phyloP scores from a whole-genome alignment of 768 basidiomycete genomes.

The Russula virescens region DNA sequence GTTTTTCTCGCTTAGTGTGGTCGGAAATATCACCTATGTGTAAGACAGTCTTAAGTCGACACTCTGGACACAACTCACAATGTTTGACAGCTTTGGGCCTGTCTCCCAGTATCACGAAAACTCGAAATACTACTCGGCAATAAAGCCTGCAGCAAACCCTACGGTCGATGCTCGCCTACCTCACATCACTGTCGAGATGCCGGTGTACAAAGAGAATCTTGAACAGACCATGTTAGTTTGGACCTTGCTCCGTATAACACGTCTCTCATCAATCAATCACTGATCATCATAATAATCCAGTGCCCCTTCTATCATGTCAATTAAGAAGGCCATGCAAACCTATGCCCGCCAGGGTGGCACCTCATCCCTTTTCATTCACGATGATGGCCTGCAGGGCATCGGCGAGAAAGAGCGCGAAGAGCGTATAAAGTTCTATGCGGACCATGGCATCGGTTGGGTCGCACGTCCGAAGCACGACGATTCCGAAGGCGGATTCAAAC shows the following conservation, averaged over 20 bases:
- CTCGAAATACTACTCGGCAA: conserved; percentile 75
- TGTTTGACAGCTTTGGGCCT: conserved; percentile 56
- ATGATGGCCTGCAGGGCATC: conserved; percentile 74
- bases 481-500: conserved; percentile 60
- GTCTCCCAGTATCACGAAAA: conserved; percentile 84
- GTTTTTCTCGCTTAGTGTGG: conserved; percentile 71
- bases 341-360: conserved; percentile 85
- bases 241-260: conserved; percentile 3
- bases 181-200: conserved; percentile 76
- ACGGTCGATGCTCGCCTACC: conserved; percentile 60
- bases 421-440: conserved; percentile 68
- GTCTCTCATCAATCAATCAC: background rate
- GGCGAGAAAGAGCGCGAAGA: conserved; percentile 54
- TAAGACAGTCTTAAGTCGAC: conserved; percentile 32
- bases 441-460: conserved; percentile 77
- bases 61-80: background rate
- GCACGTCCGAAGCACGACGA: conserved; percentile 69
- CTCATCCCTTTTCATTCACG: conserved; percentile 70
- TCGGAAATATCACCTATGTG: conserved; percentile 62
- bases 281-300: conserved; percentile 33
- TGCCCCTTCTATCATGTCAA: conserved; percentile 65
- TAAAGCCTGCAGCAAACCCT: conserved; percentile 53
- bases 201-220: conserved; percentile 83
- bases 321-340: conserved; percentile 86
- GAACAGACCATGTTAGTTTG: conserved; percentile 71